Base-by-base conservation (phyloP, 805 yeast genomes). In the Kodamaea jinghongensis region DNA sequence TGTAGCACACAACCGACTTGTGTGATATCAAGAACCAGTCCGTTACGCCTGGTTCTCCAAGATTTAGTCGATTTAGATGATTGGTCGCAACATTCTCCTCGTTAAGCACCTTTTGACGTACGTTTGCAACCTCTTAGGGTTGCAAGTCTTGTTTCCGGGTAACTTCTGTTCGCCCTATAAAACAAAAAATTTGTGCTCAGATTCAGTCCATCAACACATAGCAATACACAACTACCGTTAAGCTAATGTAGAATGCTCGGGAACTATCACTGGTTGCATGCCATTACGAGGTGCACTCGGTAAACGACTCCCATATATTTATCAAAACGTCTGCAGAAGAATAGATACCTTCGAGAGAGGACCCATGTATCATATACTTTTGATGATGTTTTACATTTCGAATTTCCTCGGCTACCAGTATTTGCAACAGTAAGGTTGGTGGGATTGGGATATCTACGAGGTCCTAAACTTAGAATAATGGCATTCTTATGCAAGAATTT, bases 281-380 rank as follows among this genome's bases (percentile, higher is more conserved):
- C 55, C 69, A 47, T 22, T 42, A 35, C 26, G 44, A 60, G 70
- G 54, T 61, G 60, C 57, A 53, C 51, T 61, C 66, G 78, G 78
- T 76, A 76, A 76, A 76, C 81, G 76, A 74, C 57, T 59, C 79
- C 79, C 81, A 58, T 36, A 76, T 41, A 76, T 45, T 25, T 31
- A 45, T 31, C 17, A 23, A 45, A 35, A 36, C 44, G 39, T 42
- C 48, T 45, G 46, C 46, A 42, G 46, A 45, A 45, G 48, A 35
- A 42, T 43, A 25, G 34, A 33, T 39, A 36, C 36, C 31, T 15
- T 23, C 29, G 11, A 11, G 8, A 20, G 31, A 14, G 29, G 30
- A 12, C 17, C 36, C 36, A 36, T 41, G 45, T 38, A 41, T 38
- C 38, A 27, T 33, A 29, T 43, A 36, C 48, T 45, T 45, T 45